Conservation (phyloP, 352 stramenopile species). For the Saprolegnia parasitica region DNA sequence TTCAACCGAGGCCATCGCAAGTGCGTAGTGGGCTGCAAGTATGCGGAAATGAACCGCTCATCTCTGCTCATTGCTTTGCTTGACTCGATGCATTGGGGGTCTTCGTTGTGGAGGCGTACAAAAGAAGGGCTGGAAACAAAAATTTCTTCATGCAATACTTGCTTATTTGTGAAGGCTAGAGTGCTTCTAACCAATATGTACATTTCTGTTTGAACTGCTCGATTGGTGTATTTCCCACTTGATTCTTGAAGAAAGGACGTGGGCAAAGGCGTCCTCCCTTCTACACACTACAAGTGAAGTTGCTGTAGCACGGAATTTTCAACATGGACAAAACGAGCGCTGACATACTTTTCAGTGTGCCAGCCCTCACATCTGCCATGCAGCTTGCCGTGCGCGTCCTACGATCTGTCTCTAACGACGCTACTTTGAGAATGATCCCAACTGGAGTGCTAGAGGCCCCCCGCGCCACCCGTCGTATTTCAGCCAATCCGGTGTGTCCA, state of each 20-base stretch:
- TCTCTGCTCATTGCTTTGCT: too few relatives aligned
- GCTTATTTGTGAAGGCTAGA: too few relatives aligned
- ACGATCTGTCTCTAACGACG: background rate
- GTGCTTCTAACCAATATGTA: too few relatives aligned
- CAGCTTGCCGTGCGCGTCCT: conserved; percentile 21
- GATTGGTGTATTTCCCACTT: conserved; percentile 18
- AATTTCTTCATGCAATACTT: too few relatives aligned
- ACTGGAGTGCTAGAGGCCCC: background rate
- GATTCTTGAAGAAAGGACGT: conserved; percentile 22
- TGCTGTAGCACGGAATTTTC: conserved; percentile 29
- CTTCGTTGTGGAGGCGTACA: too few relatives aligned
- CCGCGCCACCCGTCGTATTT: too few relatives aligned
- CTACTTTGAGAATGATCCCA: conserved; percentile 19
- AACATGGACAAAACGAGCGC: conserved; percentile 23
- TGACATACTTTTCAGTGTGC: conserved; percentile 27
- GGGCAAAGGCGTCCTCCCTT: conserved; percentile 12
- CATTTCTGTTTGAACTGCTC: too few relatives aligned
- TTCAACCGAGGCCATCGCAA: too few relatives aligned
- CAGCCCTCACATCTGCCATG: conserved; percentile 24
- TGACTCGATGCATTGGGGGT: too few relatives aligned
- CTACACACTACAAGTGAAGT: conserved; percentile 30
- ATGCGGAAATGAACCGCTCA: too few relatives aligned
- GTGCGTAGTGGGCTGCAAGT: too few relatives aligned
- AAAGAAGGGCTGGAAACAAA: too few relatives aligned
- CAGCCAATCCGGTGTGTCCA: background rate